Evolutionary conservation across 23 red algal genomes (phyloP), one percentile per base, ranked within the genome.

Genomic region (Pyropia yezoensis): DNA sequence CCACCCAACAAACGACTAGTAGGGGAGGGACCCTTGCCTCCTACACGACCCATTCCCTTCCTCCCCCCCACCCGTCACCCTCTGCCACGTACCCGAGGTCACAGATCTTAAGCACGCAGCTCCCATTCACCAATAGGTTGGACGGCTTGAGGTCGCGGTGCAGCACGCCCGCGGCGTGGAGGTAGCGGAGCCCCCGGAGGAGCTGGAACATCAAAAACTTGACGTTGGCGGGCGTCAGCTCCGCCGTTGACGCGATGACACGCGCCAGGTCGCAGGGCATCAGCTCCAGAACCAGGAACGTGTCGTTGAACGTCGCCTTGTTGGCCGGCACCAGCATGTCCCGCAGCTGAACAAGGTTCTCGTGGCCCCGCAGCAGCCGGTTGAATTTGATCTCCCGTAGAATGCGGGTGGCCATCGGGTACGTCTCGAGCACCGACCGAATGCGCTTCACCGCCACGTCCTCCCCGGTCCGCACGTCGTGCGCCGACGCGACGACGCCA

Each of bases 211-310:
- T 87, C 54, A 96, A 76, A 62, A 77, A 96, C 56, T 84, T 83
- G 71, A 96, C 77, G 54, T 96, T 83, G 45, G 77, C 90, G 33
- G 78, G 52, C 53, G 84, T 86, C 32, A 96, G 70, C 27, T 77
- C 75, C 18, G 82, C 77, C 25, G 77, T 65, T n/a, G 85, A 83
- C 22, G 63, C 19, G 57, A 98, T 79, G 14, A 98, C 87, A 27
- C 87, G 60, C 30, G 66, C 83, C 9, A 98, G 70, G 58, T 98
- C 94, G 18, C 78, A 79, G 26, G 94, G 94, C 86, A 98, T 91
- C 64, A 91, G 82, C 58, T 98, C 94, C 39, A 91, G 88, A 7
- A 98, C 94, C 18, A 98, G 86, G 71, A 91, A 98, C 59, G 85
- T 85, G 70, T 98, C 94, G 58, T 91, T 87, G 57, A 98, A 98